A percentile compares a stretch with the other conserved stretches of the same genome.
phyloP scores from a whole-genome alignment of 495 filamentous ascomycete species.

The Hypoxylon fuscum region DNA sequence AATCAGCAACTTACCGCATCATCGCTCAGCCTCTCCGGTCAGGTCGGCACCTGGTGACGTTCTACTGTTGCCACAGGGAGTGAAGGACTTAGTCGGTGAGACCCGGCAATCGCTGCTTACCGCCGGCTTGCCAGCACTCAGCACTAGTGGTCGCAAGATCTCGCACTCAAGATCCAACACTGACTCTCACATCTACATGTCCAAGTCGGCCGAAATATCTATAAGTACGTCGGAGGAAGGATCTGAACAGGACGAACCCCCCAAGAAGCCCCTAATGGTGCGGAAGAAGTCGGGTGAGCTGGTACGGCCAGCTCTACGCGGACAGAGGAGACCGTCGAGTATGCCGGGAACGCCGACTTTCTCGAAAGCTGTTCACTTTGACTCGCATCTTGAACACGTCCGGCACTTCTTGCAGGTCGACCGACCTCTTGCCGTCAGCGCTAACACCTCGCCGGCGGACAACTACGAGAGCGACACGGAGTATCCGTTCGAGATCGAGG shows the following conservation, averaged over 20 bases:
- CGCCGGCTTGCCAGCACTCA: conserved; percentile 36
- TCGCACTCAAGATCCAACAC: conserved; percentile 87
- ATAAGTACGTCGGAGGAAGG: conserved; percentile 70
- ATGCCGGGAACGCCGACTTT: conserved; percentile 98
- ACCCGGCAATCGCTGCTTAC: conserved; percentile 40
- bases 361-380: conserved; percentile 94
- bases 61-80: conserved; percentile 45
- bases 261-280: conserved; percentile 81
- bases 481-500: conserved; percentile 79
- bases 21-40: conserved; percentile 69
- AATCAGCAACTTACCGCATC: conserved; percentile 78
- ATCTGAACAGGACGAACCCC: conserved; percentile 69
- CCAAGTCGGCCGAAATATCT: conserved; percentile 62
- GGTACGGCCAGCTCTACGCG: conserved; percentile 89
- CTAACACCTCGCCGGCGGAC: conserved; percentile 92
- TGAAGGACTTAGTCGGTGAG: conserved; percentile 48
- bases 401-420: conserved; percentile 94
- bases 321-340: conserved; percentile 84
- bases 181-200: conserved; percentile 69
- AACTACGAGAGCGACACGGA: conserved; percentile 82
- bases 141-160: conserved; percentile 51
- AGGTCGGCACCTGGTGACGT: conserved; percentile 47
- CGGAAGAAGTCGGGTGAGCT: conserved; percentile 98
- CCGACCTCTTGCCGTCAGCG: conserved; percentile 91
- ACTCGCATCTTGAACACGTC: conserved; percentile 92